Evolutionary conservation across 805 yeast species (phyloP).

Genomic region (Lipomyces chichibuensis): DNA sequence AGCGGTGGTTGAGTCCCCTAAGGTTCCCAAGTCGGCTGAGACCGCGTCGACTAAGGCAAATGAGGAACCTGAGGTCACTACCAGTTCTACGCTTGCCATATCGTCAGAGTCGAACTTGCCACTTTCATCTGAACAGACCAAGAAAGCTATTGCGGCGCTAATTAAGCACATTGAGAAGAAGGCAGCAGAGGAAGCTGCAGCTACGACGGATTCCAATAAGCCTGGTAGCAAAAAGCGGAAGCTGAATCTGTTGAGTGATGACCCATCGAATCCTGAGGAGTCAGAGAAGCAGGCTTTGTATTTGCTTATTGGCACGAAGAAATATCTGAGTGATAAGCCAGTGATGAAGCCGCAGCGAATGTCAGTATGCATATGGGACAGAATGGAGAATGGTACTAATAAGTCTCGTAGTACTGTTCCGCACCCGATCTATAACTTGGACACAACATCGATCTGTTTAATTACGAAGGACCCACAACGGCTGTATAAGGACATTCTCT

Average conservation of each 20-base stretch:
- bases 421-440: constrained; percentile 53
- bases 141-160: constrained; percentile 57
- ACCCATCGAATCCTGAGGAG: constrained; percentile 52
- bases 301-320: constrained; percentile 66
- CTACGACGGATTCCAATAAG: constrained; percentile 21
- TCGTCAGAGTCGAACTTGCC: neutral
- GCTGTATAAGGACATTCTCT: constrained; percentile 45
- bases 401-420: constrained; percentile 42
- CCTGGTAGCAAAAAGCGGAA: constrained; percentile 41
- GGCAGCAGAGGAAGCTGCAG: neutral
- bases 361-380: constrained; percentile 30
- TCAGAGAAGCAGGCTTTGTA: constrained; percentile 48
- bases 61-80: neutral
- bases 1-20: neutral
- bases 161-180: constrained; percentile 55
- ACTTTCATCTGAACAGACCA: constrained; percentile 38
- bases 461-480: constrained; percentile 69
- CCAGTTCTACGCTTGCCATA: neutral
- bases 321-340: constrained; percentile 62
- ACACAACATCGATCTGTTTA: constrained; percentile 60
- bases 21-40: neutral
- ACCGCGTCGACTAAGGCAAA: neutral
- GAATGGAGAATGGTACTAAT: neutral
- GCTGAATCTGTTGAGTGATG: constrained; percentile 61
- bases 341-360: constrained; percentile 49